Evolutionary conservation across 805 yeast genomes (phyloP).

Genomic region (Tetrapisispora taiwanensis): DNA sequence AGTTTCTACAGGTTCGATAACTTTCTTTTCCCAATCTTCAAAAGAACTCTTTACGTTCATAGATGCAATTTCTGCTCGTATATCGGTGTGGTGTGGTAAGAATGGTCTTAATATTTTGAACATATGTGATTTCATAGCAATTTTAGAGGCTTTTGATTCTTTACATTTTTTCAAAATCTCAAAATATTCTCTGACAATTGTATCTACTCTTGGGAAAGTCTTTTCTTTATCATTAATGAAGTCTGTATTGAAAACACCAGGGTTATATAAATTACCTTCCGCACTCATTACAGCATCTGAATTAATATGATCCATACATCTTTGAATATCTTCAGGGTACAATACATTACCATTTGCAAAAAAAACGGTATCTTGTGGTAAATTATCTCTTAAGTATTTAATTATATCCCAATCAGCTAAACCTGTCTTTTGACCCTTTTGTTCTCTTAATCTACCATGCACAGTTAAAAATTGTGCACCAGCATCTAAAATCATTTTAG

Average conservation of each 20-base stretch:
- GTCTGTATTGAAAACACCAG: conserved; percentile 59
- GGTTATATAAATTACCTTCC: conserved; percentile 88
- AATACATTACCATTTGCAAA: conserved; percentile 93
- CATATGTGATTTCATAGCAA: conserved; percentile 85
- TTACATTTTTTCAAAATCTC: conserved; percentile 53
- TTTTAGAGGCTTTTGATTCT: conserved; percentile 52
- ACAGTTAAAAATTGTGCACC: conserved; percentile 95
- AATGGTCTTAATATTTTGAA: conserved; percentile 82
- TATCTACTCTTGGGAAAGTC: conserved; percentile 80
- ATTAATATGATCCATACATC: conserved; percentile 52
- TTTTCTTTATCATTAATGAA: conserved; percentile 41
- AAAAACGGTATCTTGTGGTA: conserved; percentile 73
- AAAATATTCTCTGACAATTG: conserved; percentile 73
- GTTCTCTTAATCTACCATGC: conserved; percentile 92
- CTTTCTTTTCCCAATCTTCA: conserved; percentile 39
- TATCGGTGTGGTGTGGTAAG: conserved; percentile 62
- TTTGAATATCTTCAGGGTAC: conserved; percentile 70
- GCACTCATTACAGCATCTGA: conserved; percentile 97
- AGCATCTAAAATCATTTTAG: conserved; percentile 76
- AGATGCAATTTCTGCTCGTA: conserved; percentile 62
- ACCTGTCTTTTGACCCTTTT: conserved; percentile 96
- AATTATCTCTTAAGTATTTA: conserved; percentile 62
- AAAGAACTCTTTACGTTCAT: conserved; percentile 35
- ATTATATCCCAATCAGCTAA: conserved; percentile 87
- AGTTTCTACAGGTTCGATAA: conserved; percentile 58